Evolutionary conservation across 495 filamentous ascomycete species (phyloP).

Genomic region (Apodospora peruviana): DNA sequence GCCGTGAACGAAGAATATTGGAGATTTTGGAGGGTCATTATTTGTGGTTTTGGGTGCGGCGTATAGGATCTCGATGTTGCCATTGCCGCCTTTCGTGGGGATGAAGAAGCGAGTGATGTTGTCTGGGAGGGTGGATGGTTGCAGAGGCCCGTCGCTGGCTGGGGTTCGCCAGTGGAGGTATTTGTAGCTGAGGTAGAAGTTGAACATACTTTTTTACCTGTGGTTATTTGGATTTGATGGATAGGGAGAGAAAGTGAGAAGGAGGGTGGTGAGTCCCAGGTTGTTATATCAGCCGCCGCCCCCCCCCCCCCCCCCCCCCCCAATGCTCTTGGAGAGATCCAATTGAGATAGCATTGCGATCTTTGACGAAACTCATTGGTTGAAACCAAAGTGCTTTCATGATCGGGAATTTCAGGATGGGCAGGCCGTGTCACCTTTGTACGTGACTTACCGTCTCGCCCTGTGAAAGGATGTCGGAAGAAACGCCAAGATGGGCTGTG

Average conservation of each 20-base stretch:
- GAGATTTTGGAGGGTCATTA: conserved; percentile 8
- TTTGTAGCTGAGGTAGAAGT: conserved; percentile 20
- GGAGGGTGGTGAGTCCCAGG: neutral
- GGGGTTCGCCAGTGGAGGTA: conserved; percentile 20
- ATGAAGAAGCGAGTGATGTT: conserved; percentile 27
- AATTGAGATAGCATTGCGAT: no score
- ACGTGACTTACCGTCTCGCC: no score
- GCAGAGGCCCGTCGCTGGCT: conserved; percentile 8
- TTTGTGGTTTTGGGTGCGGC: conserved; percentile 10
- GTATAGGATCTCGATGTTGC: conserved; percentile 36
- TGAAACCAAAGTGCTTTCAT: no score
- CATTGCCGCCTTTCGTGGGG: conserved; percentile 28
- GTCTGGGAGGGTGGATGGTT: conserved; percentile 18
- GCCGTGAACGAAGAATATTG: conserved; percentile 39
- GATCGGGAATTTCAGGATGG: no score
- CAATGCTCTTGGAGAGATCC: no score
- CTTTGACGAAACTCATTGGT: no score
- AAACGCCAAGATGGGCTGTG: no score
- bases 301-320: no score
- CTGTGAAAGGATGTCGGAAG: no score
- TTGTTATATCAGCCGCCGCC: no score
- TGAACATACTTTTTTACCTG: conserved; percentile 1
- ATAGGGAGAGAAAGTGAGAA: neutral
- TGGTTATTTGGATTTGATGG: neutral
- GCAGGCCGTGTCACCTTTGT: no score